Evolutionary conservation across 2,329 filamentous ascomycete species (phyloP), one percentile per base, ranked within the genome.

Genomic region (Tetracladium maxilliforme): DNA sequence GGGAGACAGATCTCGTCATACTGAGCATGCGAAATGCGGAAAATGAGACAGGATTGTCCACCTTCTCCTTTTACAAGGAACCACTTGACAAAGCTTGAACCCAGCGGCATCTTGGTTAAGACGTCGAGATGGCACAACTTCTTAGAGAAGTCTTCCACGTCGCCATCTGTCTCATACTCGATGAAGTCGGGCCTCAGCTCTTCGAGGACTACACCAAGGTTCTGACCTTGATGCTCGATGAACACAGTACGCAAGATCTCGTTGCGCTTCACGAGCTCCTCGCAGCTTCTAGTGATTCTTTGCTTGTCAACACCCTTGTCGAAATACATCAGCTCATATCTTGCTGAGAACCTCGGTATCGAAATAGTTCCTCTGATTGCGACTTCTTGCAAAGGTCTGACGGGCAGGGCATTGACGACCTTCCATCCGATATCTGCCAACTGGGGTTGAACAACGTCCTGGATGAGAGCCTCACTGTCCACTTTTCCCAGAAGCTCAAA

Each of bases 1-100:
- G 57, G 57, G 4, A 62, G 41, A 13, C 51, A 61, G 11, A 62
- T 51, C 14, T 58, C 58, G 14, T 62, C 58, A 25, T 61, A 62
- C 33, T 62, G 58, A 1, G 58, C 58, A 32, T 62, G 58, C 0
- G 60, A 64, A 10, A 64, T 43, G 16, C 53, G 42, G 29, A 59
- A 42, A 6, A 47, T 39, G 10, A 58, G 46, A 8, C 45, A 49
- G 2, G 47, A 38, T 5, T 44, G 32, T 9, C 40, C 34, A 4
- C 36, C 22, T 8, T 24, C 21, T 19, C 29, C 31, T 21, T 42
- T 19, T 9, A 41, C 36, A 14, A 37, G 31, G 27, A 41, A 24
- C 7, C 47, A 19, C n/a, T 40, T 43, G 8, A 42, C 31, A 33
- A 55, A 54, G 6, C 53, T 37, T 1, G 49, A 47, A 2, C 55